Evolutionary conservation across 345 rosid genomes (phyloP).

Genomic region (Eucalyptus polyanthemos): DNA sequence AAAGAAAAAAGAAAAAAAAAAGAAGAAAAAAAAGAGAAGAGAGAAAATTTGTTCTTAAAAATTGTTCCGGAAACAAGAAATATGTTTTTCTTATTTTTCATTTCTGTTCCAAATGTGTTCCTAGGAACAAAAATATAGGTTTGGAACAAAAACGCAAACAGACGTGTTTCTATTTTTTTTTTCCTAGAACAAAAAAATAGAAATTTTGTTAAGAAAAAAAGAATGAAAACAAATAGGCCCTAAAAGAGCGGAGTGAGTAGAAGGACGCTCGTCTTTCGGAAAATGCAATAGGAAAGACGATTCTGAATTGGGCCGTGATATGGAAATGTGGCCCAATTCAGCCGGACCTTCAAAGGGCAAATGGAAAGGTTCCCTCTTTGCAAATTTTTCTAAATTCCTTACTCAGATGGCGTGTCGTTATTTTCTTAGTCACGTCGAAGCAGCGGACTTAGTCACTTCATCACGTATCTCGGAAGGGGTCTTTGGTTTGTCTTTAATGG

Average conservation of each 20-base stretch:
- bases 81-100: too few species aligned
- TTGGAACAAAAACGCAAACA: too few species aligned
- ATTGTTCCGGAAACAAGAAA: too few species aligned
- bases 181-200: too few species aligned
- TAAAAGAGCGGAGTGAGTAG: background rate
- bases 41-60: too few species aligned
- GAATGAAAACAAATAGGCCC: too few species aligned
- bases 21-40: too few species aligned
- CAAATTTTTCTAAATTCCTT: background rate
- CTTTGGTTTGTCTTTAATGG: background rate
- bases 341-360: background rate
- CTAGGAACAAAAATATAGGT: too few species aligned
- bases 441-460: background rate
- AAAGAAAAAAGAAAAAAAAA: too few species aligned
- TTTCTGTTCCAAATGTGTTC: too few species aligned
- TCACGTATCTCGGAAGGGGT: background rate
- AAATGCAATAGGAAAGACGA: too few species aligned
- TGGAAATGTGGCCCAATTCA: background rate
- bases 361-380: background rate
- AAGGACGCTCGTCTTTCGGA: background rate
- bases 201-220: too few species aligned
- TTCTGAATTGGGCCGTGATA: background rate
- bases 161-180: fast-evolving
- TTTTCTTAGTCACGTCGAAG: background rate
- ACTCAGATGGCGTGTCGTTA: background rate